Evolutionary conservation across 805 yeast genomes (phyloP).

Genomic region (Ogataea wickerhamii): DNA sequence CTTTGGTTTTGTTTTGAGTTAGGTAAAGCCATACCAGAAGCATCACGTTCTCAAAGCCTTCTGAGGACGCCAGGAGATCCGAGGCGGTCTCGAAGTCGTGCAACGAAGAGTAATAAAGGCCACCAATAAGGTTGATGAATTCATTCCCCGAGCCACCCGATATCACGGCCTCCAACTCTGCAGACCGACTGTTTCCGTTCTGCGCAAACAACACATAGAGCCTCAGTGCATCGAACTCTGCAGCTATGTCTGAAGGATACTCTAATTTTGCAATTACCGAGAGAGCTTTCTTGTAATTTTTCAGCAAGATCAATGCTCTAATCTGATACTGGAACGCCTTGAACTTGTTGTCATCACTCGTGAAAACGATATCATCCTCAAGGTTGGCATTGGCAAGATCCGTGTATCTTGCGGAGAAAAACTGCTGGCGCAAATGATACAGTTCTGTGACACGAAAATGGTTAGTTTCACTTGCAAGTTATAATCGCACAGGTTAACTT

Average conservation of each 20-base stretch:
- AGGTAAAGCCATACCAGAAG: constrained; percentile 38
- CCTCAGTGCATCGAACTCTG: constrained; percentile 16
- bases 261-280: constrained; percentile 8
- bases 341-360: constrained; percentile 23
- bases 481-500: constrained; percentile 6
- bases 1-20: constrained; percentile 39
- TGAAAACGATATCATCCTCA: constrained; percentile 25
- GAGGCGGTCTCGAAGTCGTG: constrained; percentile 43
- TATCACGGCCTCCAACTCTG: constrained; percentile 17
- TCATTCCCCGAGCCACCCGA: constrained; percentile 20
- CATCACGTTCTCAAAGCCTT: constrained; percentile 37
- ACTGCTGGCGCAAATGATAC: constrained; percentile 29
- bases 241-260: constrained; percentile 8
- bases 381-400: constrained; percentile 19
- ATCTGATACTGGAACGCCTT: constrained; percentile 25
- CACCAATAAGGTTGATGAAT: constrained; percentile 15
- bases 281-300: constrained; percentile 18
- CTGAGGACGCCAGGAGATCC: constrained; percentile 31
- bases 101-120: constrained; percentile 27
- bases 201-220: constrained; percentile 13
- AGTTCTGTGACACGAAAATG: constrained; percentile 19
- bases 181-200: constrained; percentile 13
- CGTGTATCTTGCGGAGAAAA: constrained; percentile 25
- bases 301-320: constrained; percentile 17
- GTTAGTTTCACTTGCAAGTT: no score